Base-by-base conservation (phyloP, 768 basidiomycete species). In the Neoboletus subvelutipes region DNA sequence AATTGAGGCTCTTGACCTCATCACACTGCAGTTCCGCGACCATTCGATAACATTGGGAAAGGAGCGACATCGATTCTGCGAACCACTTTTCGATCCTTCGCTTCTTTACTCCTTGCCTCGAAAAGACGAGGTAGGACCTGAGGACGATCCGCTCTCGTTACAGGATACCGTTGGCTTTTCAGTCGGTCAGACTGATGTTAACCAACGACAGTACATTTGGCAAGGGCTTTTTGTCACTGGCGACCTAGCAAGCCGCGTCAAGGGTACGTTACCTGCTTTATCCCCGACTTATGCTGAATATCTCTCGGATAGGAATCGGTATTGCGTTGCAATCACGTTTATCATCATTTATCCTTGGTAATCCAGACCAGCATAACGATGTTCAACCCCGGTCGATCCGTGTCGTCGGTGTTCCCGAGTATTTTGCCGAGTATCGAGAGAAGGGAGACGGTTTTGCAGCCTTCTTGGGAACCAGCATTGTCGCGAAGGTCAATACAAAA, bases 21-120 rank as follows among this genome's bases (percentile, higher is more conserved):
- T 90, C 36, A 84, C 85, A 10, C 71, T 92, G 26, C 78, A 88
- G 65, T 93, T 91, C 73, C 79, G 83, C n/a, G 85, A 78, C 11
- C 79, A 81, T 66, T 80, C 83, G 40, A 67, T 95, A 56, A 90
- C 88, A 9, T 64, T 96, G 36, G 94, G 94, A 18, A 91, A 90
- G 69, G 92, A 93, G 67, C 80, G 94, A 36, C 93, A 97, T 76
- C 80, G 90, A 40, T 90, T 94, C 73, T 93, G 91, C 69, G 94
- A 96, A 70, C 92, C 93, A 7, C 77, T 97, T 28, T 94, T 93
- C 61, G 87, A 93, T 66, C 87, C 88, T 2, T 75, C 71, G 4
- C 64, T 92, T 41, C 71, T 92, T 55, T 72, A 74, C 1, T 73
- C 73, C 20, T 54, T 80, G 6, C 53, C 62, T 45, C 62, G 58